Base-by-base conservation (phyloP, 2,329 filamentous ascomycete genomes). In the Claviceps citrina region DNA sequence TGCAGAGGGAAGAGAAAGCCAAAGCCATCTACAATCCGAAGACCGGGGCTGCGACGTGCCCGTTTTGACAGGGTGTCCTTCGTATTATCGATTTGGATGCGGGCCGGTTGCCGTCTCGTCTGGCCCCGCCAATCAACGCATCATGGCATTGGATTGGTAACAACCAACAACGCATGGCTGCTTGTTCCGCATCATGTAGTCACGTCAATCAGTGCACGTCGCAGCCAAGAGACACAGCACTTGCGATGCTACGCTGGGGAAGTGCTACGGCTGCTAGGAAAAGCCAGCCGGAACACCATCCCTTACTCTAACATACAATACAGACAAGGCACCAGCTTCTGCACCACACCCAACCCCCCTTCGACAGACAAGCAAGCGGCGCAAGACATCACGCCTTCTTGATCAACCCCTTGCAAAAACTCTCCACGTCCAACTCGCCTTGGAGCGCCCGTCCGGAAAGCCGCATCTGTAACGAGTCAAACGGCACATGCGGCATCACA, bases 221-320 rank as follows among this genome's bases (percentile, higher is more conserved):
- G n/a, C 20, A n/a, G 18, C 19, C 31, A 9, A 33, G 6, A 33
- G 19, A 22, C 19, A 22, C 19, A 19, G 30, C 15, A 12, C 16
- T 10, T 6, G 16, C 28, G 16, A 31, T 19, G 30, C 30, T 31
- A 5, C 30, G 8, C 8, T n/a, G n/a, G n/a, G n/a, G n/a, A 30
- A 15, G 16, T 19, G 16, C 31, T 20, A 13, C 31, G 18, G 6
- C 32, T 13, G 16, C 30, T 5, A 5, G 3, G n/a, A 25, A 34
- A 16, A 19, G 24, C 24, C 22, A 13, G 33, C 18, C 16, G 9
- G 33, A 6, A 40, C 36, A 24, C 25, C 32, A 13, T 31, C 19
- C 25, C 15, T 34, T 13, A 35, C 19, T 25, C 32, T 40, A 35
- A 31, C 32, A 36, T 40, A 36, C 24, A 33, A 34, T 35, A 36